A percentile compares a stretch with the other conserved stretches of the same genome.
Conservation (phyloP, 2,329 filamentous ascomycete genomes). For the Penicillium sp. region DNA sequence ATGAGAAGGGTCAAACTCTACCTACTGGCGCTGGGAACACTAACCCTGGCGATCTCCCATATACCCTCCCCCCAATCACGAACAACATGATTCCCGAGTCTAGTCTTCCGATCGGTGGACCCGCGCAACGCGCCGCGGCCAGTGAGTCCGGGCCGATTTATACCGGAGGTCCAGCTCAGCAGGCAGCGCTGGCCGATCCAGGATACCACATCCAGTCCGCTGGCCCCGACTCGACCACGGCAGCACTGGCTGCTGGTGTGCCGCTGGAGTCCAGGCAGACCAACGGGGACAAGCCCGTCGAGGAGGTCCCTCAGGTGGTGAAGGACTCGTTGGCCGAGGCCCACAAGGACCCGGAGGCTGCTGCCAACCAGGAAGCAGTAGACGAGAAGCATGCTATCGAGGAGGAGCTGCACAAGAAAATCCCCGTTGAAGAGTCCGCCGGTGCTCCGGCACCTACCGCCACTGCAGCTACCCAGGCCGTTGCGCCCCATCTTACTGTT, state of each 20-base stretch:
- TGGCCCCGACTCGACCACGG: conserved; percentile 50
- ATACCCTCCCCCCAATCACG: conserved; percentile 57
- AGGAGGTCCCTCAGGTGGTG: conserved; percentile 46
- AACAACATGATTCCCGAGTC: conserved; percentile 77
- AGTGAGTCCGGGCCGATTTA: conserved; percentile 8
- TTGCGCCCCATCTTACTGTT: conserved; percentile 35
- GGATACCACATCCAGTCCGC: conserved; percentile 55
- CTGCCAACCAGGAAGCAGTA: conserved; percentile 66
- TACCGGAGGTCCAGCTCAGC: conserved; percentile 21
- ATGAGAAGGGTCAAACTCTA: conserved; percentile 68
- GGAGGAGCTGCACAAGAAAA: conserved; percentile 64
- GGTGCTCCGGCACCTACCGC: conserved; percentile 43
- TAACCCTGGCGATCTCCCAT: conserved; percentile 34
- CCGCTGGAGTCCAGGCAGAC: conserved; percentile 42
- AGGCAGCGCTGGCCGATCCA: conserved; percentile 47
- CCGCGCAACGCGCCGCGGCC: conserved; percentile 32
- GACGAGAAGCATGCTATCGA: conserved; percentile 74
- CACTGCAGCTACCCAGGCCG: conserved; percentile 40
- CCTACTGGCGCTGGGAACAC: conserved; percentile 44
- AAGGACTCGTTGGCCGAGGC: conserved; percentile 51
- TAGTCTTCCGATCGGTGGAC: conserved; percentile 66
- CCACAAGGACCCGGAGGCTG: conserved; percentile 67
- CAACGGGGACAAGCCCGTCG: conserved; percentile 22
- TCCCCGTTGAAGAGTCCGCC: conserved; percentile 37
- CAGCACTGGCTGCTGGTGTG: conserved; percentile 46